Evolutionary conservation across 2,329 filamentous ascomycete species (phyloP), one percentile per base, ranked within the genome.

Genomic region (Phoma sp.): DNA sequence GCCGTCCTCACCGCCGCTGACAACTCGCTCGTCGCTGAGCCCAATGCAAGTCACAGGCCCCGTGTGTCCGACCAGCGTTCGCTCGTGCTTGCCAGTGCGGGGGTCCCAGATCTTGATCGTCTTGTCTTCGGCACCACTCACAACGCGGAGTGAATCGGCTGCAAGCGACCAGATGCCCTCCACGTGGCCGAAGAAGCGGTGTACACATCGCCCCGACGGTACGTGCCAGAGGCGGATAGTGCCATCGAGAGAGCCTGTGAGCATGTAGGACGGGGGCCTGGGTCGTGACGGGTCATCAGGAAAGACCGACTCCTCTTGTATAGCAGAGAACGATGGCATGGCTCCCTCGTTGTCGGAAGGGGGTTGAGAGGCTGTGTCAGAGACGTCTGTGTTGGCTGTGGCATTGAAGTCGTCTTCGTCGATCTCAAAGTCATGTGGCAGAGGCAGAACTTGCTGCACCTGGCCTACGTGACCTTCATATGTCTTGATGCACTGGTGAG

Each of bases 61-160:
- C 1, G 88, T 85, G 74, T 98, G 95, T 0, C 93, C 93, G 2
- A 91, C 92, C 69, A 96, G 93, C 3, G 93, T 98, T 42, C 92
- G 83, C 74, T 98, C 93, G 75, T 93, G 96, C 69, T 90, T 92
- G 23, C 95, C 95, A 1, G 90, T 93, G 52, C 92, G 82, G 14
- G 93, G 90, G 76, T 98, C 93, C 95, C 95, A 99, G 26, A 91
- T 87, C 79, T 98, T 98, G 66, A 96, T 90, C 86, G 93, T 96
- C 34, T 91, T 88, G 76, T 99, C 95, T 74, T 98, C 92, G 10
- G 91, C 90, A 0, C 93, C 93, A 15, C 89, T 92, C 12, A 98
- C 92, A 14, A 96, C 86, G 10, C 95, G 87, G 17, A 98, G 79
- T 1, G 90, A 93, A 75, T 98, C 93, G 3, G 91, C 93, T 0